These are phyloP conservation scores for Boletus pseudo-olivaceus DNA, from an alignment of 768 basidiomycete genomes.

Conservation along the genomic window DNA sequence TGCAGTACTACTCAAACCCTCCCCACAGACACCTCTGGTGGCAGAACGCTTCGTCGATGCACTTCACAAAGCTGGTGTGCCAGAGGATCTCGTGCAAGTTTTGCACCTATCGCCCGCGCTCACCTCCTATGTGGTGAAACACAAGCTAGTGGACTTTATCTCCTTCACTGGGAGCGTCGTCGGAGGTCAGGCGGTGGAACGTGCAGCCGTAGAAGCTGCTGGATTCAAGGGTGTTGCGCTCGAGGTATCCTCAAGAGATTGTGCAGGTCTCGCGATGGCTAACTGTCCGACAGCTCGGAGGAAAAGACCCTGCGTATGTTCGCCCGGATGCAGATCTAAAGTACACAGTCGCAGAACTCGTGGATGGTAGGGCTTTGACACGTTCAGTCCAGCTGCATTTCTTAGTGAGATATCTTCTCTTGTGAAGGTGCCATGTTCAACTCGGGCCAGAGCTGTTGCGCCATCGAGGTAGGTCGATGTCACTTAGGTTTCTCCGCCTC, in stretches of 20 bases:
- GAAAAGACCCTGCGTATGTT: slow-evolving; percentile 98
- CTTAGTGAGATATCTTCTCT: background rate
- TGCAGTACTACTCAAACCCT: slow-evolving; percentile 88
- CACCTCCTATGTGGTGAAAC: slow-evolving; percentile 56
- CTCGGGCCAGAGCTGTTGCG: slow-evolving; percentile 96
- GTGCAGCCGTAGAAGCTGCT: slow-evolving; percentile 57
- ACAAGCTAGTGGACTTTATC: slow-evolving; percentile 72
- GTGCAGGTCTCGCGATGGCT: background rate
- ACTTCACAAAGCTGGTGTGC: slow-evolving; percentile 74
- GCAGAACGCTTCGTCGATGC: slow-evolving; percentile 77
- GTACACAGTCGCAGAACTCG: slow-evolving; percentile 81
- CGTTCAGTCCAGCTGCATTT: background rate
- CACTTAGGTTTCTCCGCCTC: background rate
- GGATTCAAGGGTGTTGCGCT: slow-evolving; percentile 87
- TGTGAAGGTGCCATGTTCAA: slow-evolving; percentile 85
- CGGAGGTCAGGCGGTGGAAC: slow-evolving; percentile 71
- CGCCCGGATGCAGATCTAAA: slow-evolving; percentile 79
- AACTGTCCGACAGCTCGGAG: slow-evolving; percentile 68
- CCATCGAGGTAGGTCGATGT: slow-evolving; percentile 63
- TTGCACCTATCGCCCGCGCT: slow-evolving; percentile 68
- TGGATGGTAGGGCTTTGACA: slow-evolving; percentile 63
- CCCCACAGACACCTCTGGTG: slow-evolving; percentile 90
- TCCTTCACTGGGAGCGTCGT: slow-evolving; percentile 88
- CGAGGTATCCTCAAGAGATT: slow-evolving; percentile 49
- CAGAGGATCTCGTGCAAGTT: slow-evolving; percentile 68